These are phyloP conservation scores for Chaetomium olivaceum DNA, from an alignment of 2,329 filamentous ascomycete genomes.

Conservation along the genomic window DNA sequence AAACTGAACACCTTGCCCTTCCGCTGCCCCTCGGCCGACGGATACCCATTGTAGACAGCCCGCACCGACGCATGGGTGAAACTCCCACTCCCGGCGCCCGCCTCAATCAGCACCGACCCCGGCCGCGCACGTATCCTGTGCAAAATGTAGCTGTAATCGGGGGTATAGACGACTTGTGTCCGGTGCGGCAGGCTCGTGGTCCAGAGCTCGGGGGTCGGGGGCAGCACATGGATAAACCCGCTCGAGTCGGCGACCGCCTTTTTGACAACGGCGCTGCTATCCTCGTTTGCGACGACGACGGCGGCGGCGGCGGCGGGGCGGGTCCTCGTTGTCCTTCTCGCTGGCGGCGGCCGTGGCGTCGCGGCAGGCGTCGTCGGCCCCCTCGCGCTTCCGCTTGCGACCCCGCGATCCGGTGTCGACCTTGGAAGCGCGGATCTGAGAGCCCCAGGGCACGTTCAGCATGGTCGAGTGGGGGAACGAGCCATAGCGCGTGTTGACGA, in stretches of 20 bases:
- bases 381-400: constrained; percentile 60
- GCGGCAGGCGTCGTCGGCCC: constrained; percentile 43
- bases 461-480: constrained; percentile 82
- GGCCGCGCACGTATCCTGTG: constrained; percentile 74
- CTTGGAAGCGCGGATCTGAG: constrained; percentile 83
- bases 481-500: constrained; percentile 90
- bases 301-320: not conserved
- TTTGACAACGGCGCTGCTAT: constrained; percentile 39
- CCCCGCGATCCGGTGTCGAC: constrained; percentile 92
- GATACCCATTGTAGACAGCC: constrained; percentile 73
- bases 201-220: constrained; percentile 80
- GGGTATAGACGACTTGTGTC: constrained; percentile 84
- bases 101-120: constrained; percentile 73
- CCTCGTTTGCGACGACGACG: constrained; percentile 1
- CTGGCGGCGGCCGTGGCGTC: constrained; percentile 33
- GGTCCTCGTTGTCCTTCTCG: constrained; percentile 38
- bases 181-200: constrained; percentile 76
- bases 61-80: constrained; percentile 79
- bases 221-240: constrained; percentile 77
- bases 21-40: constrained; percentile 46
- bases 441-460: constrained; percentile 81
- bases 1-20: constrained; percentile 77
- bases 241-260: constrained; percentile 57
- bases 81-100: constrained; percentile 78
- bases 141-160: constrained; percentile 82